These are phyloP conservation scores for Irpex rosettiformis DNA, from an alignment of 1,284 basidiomycete species.

Conservation along the genomic window DNA sequence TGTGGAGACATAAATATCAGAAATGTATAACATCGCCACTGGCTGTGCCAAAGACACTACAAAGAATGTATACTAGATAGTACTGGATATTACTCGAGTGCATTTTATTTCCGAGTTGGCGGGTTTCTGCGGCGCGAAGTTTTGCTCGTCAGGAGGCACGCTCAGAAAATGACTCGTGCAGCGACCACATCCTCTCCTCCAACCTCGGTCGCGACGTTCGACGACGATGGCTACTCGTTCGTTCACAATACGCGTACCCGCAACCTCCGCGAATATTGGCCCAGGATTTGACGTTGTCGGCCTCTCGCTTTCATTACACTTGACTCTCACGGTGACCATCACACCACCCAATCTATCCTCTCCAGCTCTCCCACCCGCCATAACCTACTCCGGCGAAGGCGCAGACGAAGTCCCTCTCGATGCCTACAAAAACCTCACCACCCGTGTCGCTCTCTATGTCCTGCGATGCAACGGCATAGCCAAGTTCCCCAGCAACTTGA, in stretches of 20 bases:
- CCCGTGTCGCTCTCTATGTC: constrained; percentile 97
- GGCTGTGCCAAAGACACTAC: constrained; percentile 2
- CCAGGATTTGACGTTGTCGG: constrained; percentile 99
- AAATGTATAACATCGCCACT: constrained; percentile 1
- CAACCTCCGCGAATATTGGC: constrained; percentile 97
- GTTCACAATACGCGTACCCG: constrained; percentile 83
- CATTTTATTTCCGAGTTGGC: not conserved
- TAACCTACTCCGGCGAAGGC: constrained; percentile 88
- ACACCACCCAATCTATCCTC: constrained; percentile 25
- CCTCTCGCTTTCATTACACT: constrained; percentile 87
- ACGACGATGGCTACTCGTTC: constrained; percentile 22
- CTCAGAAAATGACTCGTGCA: constrained; percentile 10
- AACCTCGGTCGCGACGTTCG: not conserved
- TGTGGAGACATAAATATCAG: constrained; percentile 8
- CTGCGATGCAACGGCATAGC: constrained; percentile 80
- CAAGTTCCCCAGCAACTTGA: constrained; percentile 73
- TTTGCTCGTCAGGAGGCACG: not conserved
- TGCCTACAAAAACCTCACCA: constrained; percentile 95
- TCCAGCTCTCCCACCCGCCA: constrained; percentile 49
- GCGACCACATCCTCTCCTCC: not conserved
- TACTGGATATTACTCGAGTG: not conserved
- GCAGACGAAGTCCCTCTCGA: constrained; percentile 89
- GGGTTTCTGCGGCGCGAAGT: constrained; percentile 4
- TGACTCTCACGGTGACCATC: constrained; percentile 72
- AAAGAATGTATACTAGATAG: constrained; percentile 6